Evolutionary conservation across 2,329 filamentous ascomycete genomes (phyloP).

Genomic region (Juglanconis oblonga): DNA sequence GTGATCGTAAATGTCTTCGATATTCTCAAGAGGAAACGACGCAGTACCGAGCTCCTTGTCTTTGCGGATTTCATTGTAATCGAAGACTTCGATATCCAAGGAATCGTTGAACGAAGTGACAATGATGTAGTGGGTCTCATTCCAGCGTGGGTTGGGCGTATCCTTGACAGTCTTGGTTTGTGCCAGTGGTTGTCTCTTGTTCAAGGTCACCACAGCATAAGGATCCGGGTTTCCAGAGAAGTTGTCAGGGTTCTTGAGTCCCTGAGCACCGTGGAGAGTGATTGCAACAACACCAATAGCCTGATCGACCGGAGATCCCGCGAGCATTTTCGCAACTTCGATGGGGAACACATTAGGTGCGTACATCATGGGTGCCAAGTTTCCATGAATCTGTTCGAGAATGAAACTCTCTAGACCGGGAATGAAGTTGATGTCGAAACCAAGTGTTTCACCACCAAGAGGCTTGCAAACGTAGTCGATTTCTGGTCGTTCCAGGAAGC

Average conservation of each 20-base stretch:
- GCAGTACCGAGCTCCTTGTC: slow-evolving; percentile 91
- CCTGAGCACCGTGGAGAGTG: slow-evolving; percentile 85
- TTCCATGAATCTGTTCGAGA: slow-evolving; percentile 91
- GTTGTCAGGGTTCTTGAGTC: slow-evolving; percentile 92
- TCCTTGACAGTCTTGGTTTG: slow-evolving; percentile 87
- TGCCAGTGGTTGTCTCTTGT: slow-evolving; percentile 75
- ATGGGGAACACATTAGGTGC: slow-evolving; percentile 96
- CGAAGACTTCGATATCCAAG: slow-evolving; percentile 79
- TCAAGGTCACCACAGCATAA: slow-evolving; percentile 81
- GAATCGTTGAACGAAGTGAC: slow-evolving; percentile 87
- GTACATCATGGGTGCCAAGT: slow-evolving; percentile 96
- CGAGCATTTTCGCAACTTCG: slow-evolving; percentile 96
- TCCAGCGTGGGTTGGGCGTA: slow-evolving; percentile 86
- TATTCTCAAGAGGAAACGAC: slow-evolving; percentile 77
- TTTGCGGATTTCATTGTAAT: slow-evolving; percentile 95
- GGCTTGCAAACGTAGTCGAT: slow-evolving; percentile 99
- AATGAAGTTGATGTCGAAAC: slow-evolving; percentile 99
- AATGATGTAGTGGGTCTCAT: slow-evolving; percentile 94
- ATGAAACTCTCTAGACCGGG: slow-evolving; percentile 93
- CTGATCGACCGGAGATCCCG: slow-evolving; percentile 89
- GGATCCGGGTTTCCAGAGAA: slow-evolving; percentile 91
- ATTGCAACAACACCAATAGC: slow-evolving; percentile 92
- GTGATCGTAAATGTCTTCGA: slow-evolving; percentile 73
- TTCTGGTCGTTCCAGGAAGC: slow-evolving; percentile 81
- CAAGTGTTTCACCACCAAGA: slow-evolving; percentile 88